Percentiles rank a stretch among this genome's conserved stretches.
These are phyloP conservation scores for Dactylonectria estremocensis DNA, from an alignment of 2,329 filamentous ascomycete genomes.

Conservation along the genomic window DNA sequence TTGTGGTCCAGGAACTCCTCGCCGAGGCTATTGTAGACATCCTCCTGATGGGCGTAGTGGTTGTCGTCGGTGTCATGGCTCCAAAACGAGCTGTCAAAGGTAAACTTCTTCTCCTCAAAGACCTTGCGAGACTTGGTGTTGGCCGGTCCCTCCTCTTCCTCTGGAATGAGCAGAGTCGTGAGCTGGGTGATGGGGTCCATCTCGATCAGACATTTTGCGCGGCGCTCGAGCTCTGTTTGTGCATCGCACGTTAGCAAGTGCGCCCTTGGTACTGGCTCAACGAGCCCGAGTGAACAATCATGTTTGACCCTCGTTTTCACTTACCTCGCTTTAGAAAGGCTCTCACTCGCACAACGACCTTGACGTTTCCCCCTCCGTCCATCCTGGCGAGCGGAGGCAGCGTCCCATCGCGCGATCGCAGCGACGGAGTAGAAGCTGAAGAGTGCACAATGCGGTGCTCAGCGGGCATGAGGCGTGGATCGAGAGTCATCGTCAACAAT, in stretches of 20 bases:
- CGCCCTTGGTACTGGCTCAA: too few relatives aligned
- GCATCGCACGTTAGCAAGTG: neutral
- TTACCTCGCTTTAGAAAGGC: slow-evolving; percentile 85
- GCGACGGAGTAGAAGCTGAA: slow-evolving; percentile 83
- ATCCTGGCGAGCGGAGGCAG: slow-evolving; percentile 70
- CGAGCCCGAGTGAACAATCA: neutral
- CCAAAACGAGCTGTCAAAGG: slow-evolving; percentile 99
- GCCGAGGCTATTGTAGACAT: slow-evolving; percentile 93
- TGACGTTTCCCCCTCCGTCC: slow-evolving; percentile 81
- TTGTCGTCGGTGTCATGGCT: slow-evolving; percentile 85
- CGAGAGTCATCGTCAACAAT: slow-evolving; percentile 59
- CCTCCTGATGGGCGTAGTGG: slow-evolving; percentile 92
- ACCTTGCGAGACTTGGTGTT: slow-evolving; percentile 78
- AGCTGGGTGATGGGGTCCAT: slow-evolving; percentile 92
- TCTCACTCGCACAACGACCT: slow-evolving; percentile 85
- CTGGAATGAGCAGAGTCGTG: slow-evolving; percentile 84
- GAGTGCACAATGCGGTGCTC: slow-evolving; percentile 66
- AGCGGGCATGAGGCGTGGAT: slow-evolving; percentile 63
- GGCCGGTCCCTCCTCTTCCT: slow-evolving; percentile 67
- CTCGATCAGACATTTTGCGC: slow-evolving; percentile 86
- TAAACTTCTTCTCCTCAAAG: slow-evolving; percentile 90
- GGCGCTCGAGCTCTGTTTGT: slow-evolving; percentile 80
- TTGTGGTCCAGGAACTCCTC: slow-evolving; percentile 99
- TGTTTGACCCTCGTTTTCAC: slow-evolving; percentile 57
- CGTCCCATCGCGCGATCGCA: slow-evolving; percentile 81